Percentiles rank a stretch among this genome's conserved stretches.
Conservation (phyloP, 768 basidiomycete genomes). For the Basidioascus undulatus region DNA sequence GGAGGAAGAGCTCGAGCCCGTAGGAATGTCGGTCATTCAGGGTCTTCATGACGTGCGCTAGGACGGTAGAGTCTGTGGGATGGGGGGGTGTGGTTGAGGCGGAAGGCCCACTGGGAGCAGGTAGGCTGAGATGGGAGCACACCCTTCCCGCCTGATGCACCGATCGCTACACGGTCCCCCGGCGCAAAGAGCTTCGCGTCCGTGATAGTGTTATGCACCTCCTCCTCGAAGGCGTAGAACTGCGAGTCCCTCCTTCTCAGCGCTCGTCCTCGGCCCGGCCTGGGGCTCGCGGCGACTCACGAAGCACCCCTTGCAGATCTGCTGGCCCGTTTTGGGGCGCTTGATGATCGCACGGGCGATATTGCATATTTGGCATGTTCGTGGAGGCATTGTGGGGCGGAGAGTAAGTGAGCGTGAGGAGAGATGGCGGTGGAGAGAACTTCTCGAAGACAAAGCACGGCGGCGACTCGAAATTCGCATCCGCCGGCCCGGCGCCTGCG, state of each 20-base stretch:
- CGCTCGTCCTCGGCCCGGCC: too few species aligned
- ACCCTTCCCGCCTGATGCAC: constrained; percentile 97
- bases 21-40: constrained; percentile 86
- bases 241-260: too few species aligned
- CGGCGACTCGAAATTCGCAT: too few species aligned
- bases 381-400: constrained; percentile 54
- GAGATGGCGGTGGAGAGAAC: too few species aligned
- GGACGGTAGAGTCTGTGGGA: constrained; percentile 68
- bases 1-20: constrained; percentile 64
- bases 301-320: constrained; percentile 84
- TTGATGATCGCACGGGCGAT: constrained; percentile 64
- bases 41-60: constrained; percentile 89
- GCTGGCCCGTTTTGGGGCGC: constrained; percentile 88
- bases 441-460: too few species aligned
- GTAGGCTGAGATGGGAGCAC: neutral
- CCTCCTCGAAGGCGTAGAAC: constrained; percentile 94
- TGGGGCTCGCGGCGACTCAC: neutral
- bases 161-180: constrained; percentile 85
- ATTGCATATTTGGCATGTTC: constrained; percentile 50
- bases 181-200: constrained; percentile 59
- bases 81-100: neutral
- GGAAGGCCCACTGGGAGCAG: neutral
- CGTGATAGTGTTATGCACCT: constrained; percentile 86
- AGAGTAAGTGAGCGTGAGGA: too few species aligned
- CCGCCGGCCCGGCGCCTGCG: too few species aligned